Evolutionary conservation across 2,329 filamentous ascomycete genomes (phyloP).

Genomic region (Diplodia seriata): DNA sequence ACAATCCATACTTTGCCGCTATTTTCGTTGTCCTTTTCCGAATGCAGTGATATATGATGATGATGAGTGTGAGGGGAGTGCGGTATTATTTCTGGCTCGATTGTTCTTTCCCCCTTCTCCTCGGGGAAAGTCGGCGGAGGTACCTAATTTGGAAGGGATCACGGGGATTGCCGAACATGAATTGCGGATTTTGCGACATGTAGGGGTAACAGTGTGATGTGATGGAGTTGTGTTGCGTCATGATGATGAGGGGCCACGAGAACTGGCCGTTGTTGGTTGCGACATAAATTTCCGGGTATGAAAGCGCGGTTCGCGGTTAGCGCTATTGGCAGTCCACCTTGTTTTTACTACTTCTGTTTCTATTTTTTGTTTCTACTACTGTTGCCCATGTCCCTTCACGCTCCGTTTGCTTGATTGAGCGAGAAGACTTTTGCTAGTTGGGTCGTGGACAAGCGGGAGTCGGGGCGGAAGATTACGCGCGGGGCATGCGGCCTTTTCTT

Average conservation of each 20-base stretch:
- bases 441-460: no score
- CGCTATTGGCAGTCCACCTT: background rate
- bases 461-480: no score
- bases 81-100: background rate
- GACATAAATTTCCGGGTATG: no score
- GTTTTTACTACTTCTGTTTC: background rate
- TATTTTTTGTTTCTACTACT: background rate
- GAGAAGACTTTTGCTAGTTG: no score
- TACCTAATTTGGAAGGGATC: background rate
- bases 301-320: background rate
- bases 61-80: background rate
- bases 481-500: no score
- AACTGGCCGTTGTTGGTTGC: background rate
- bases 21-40: background rate
- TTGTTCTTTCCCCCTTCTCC: background rate
- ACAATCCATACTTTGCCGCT: conserved; percentile 3
- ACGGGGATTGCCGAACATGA: background rate
- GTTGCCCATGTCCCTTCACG: background rate
- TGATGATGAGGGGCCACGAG: background rate
- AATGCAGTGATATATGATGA: background rate
- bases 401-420: background rate
- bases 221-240: background rate
- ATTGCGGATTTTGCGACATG: background rate
- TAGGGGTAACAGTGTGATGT: background rate
- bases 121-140: background rate